Conservation (phyloP, 1,284 basidiomycete species). For the Moesziomyces antarcticus region DNA sequence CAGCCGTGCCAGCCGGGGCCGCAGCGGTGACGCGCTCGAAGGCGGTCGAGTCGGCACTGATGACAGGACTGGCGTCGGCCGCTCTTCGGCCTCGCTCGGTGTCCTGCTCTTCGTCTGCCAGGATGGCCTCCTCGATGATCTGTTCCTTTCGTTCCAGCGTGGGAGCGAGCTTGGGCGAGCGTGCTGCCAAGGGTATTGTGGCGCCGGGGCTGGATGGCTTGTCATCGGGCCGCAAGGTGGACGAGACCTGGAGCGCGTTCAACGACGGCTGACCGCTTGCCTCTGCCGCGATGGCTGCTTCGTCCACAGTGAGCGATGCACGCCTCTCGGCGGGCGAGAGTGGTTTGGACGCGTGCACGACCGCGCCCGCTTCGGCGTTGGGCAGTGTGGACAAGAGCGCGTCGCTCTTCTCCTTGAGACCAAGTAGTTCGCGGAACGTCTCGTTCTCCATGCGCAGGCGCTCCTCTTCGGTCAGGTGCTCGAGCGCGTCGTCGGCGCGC, state of each 20-base stretch:
- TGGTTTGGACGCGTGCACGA: constrained; percentile 9
- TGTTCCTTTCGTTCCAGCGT: constrained; percentile 34
- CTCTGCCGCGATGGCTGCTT: constrained; percentile 46
- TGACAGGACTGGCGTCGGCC: constrained; percentile 6
- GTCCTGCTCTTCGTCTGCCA: constrained; percentile 31
- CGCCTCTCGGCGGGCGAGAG: constrained; percentile 28
- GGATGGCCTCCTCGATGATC: constrained; percentile 52
- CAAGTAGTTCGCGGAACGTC: constrained; percentile 59
- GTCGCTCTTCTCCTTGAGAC: constrained; percentile 49
- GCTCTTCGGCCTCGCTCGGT: constrained; percentile 18
- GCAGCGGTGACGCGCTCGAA: background rate
- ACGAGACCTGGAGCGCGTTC: constrained; percentile 35
- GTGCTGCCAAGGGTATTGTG: constrained; percentile 10
- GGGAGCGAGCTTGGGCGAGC: constrained; percentile 31
- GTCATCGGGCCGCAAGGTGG: constrained; percentile 34
- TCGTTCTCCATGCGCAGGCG: constrained; percentile 61
- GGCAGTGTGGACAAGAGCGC: constrained; percentile 16
- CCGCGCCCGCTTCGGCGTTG: background rate
- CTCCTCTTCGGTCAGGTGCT: constrained; percentile 59
- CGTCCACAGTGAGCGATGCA: constrained; percentile 42
- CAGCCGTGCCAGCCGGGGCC: constrained; percentile 13
- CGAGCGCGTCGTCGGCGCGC: constrained; percentile 52
- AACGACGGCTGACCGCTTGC: constrained; percentile 42
- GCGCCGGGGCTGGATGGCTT: constrained; percentile 3
- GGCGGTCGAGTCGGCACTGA: background rate